These are phyloP conservation scores for Thelonectria olida DNA, from an alignment of 2,329 filamentous ascomycete genomes.

Conservation along the genomic window DNA sequence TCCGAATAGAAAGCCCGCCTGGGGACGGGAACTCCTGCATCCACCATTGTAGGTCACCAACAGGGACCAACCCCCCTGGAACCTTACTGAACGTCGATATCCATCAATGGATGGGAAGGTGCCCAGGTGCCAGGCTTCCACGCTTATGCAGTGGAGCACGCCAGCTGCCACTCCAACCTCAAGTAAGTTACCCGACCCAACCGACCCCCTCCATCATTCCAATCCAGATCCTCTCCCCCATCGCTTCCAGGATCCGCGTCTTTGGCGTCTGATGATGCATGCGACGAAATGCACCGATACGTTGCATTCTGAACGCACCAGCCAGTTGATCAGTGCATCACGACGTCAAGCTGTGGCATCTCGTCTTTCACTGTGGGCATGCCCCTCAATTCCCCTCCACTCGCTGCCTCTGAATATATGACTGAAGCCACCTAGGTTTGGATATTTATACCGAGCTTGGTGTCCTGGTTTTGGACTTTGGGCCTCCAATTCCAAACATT, in stretches of 20 bases:
- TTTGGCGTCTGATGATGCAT: not conserved
- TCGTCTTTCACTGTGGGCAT: slow-evolving; percentile 1
- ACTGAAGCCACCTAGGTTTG: slow-evolving; percentile 8
- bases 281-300: slow-evolving; percentile 10
- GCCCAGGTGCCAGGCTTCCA: not conserved
- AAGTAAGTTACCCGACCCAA: no score
- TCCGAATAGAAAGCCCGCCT: no score
- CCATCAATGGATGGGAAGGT: not conserved
- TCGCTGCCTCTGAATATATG: slow-evolving; percentile 2
- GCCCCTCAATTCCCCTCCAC: slow-evolving; percentile 5
- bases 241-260: not conserved
- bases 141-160: not conserved
- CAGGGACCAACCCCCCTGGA: not conserved
- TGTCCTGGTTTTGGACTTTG: not conserved
- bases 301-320: slow-evolving; percentile 8
- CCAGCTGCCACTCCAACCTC: not conserved
- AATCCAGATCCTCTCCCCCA: not conserved
- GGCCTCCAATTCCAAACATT: not conserved
- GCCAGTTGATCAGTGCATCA: slow-evolving; percentile 2
- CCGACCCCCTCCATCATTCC: no score
- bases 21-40: no score
- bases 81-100: no score
- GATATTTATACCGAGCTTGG: slow-evolving; percentile 14
- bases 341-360: not conserved
- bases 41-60: not conserved